Percentiles rank a stretch among this genome's conserved stretches.
Evolutionary conservation across 805 yeast species (phyloP).

Genomic region (Wickerhamiella galacta): DNA sequence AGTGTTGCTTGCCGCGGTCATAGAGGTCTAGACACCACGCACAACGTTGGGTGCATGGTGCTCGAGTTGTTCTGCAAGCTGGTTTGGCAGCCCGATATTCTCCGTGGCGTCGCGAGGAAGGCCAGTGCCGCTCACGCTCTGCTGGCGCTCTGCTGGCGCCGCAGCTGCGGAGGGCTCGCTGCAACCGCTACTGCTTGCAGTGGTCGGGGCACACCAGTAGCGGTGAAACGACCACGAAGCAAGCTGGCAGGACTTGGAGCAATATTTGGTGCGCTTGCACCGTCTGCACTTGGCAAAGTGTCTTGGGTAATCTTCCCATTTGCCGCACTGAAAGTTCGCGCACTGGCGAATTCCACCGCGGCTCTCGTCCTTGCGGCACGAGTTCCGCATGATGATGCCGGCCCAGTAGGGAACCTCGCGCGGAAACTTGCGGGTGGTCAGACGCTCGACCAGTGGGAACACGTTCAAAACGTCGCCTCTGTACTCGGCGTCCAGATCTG

Average conservation of each 20-base stretch:
- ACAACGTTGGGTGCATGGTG: too few species aligned
- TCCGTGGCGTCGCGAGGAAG: too few species aligned
- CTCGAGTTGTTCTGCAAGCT: too few species aligned
- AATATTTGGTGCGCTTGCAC: slow-evolving; percentile 88
- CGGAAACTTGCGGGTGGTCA: slow-evolving; percentile 52
- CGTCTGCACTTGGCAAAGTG: slow-evolving; percentile 91
- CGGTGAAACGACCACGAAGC: slow-evolving; percentile 86
- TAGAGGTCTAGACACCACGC: too few species aligned
- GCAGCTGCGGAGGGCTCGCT: not conserved
- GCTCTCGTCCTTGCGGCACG: slow-evolving; percentile 77
- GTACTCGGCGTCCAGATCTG: slow-evolving; percentile 30
- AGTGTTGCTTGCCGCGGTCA: too few species aligned
- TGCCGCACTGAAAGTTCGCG: slow-evolving; percentile 83
- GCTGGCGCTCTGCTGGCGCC: slow-evolving; percentile 6
- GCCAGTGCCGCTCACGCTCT: too few species aligned
- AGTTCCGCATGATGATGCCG: slow-evolving; percentile 92
- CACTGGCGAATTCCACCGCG: slow-evolving; percentile 89
- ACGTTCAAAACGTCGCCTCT: slow-evolving; percentile 36
- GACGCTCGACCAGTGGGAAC: slow-evolving; percentile 84
- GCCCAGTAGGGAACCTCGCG: slow-evolving; percentile 91
- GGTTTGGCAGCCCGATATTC: too few species aligned
- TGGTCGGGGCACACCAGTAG: slow-evolving; percentile 55
- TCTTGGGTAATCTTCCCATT: slow-evolving; percentile 80
- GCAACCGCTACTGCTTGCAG: slow-evolving; percentile 3
- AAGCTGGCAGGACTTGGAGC: slow-evolving; percentile 82